phyloP scores from a whole-genome alignment of 805 yeast species.

The Yamadazyma sp. region DNA sequence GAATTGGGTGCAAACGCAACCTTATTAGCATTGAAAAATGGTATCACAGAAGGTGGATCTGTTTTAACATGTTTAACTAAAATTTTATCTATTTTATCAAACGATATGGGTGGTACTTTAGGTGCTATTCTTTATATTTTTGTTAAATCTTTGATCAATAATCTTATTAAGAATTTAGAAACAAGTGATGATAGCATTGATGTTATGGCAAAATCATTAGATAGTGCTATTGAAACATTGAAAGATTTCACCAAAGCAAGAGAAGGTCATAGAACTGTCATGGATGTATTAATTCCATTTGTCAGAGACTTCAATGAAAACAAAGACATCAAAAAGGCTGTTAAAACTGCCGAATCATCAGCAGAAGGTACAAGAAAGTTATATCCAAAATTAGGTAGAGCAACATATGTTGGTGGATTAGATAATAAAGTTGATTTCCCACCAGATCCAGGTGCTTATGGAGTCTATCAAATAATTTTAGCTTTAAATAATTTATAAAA shows the following conservation, averaged over 20 bases:
- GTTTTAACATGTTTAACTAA: slow-evolving; percentile 20
- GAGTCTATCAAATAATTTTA: slow-evolving; percentile 29
- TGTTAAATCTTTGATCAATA: slow-evolving; percentile 21
- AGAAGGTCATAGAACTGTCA: slow-evolving; percentile 37
- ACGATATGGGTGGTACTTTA: slow-evolving; percentile 39
- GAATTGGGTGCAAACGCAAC: slow-evolving; percentile 30
- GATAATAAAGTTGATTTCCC: slow-evolving; percentile 25
- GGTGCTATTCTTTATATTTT: slow-evolving; percentile 36
- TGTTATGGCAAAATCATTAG: slow-evolving; percentile 20
- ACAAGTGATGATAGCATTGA: slow-evolving; percentile 7
- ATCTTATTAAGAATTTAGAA: slow-evolving; percentile 14
- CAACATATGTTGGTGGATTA: slow-evolving; percentile 33
- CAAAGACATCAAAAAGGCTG: slow-evolving; percentile 19
- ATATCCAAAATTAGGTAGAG: slow-evolving; percentile 35
- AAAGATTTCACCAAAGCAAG: slow-evolving; percentile 34
- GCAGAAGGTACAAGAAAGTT: slow-evolving; percentile 36
- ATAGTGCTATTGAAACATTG: slow-evolving; percentile 24
- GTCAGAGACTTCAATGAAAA: slow-evolving; percentile 18
- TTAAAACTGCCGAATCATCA: slow-evolving; percentile 23
- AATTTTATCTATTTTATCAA: slow-evolving; percentile 25
- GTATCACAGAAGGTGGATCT: slow-evolving; percentile 21
- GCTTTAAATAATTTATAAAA: slow-evolving; percentile 16
- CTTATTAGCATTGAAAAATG: slow-evolving; percentile 18
- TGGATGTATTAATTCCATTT: slow-evolving; percentile 40
- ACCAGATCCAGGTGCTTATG: slow-evolving; percentile 43